A percentile compares a stretch with the other conserved stretches of the same genome.
Evolutionary conservation across 192 early-diverging fungal species (phyloP).

Genomic region (Paraglomus occultum): DNA sequence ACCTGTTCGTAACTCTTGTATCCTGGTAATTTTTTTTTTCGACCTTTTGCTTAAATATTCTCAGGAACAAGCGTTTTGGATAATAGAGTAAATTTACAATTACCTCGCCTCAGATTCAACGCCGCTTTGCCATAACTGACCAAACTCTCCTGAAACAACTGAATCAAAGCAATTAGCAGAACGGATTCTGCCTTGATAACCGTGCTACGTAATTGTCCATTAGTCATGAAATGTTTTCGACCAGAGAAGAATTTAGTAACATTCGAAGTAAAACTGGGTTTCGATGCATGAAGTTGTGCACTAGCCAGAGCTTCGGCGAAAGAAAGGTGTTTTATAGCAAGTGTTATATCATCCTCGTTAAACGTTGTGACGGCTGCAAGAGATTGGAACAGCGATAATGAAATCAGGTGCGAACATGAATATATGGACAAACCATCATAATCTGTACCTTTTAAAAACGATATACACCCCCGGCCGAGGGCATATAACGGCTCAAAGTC

Average conservation of each 20-base stretch:
- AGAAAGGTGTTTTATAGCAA: slow-evolving; percentile 41
- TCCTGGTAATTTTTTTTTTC: slow-evolving; percentile 21
- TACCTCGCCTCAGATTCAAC: slow-evolving; percentile 55
- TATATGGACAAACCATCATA: not conserved
- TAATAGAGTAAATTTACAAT: not conserved
- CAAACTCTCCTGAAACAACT: slow-evolving; percentile 47
- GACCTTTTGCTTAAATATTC: not conserved
- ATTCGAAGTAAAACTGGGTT: slow-evolving; percentile 36
- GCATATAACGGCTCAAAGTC: slow-evolving; percentile 52
- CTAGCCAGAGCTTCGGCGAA: slow-evolving; percentile 44
- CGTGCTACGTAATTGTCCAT: slow-evolving; percentile 50
- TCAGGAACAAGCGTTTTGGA: too few relatives aligned
- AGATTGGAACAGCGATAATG: not conserved
- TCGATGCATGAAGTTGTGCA: slow-evolving; percentile 50
- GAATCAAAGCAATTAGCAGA: slow-evolving; percentile 48
- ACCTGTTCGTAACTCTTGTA: slow-evolving; percentile 53
- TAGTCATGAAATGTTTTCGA: slow-evolving; percentile 42
- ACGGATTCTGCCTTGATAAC: slow-evolving; percentile 52
- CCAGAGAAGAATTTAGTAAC: slow-evolving; percentile 2
- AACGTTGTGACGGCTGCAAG: slow-evolving; percentile 43
- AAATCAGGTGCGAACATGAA: not conserved
- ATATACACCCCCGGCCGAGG: slow-evolving; percentile 49
- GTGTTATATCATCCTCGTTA: slow-evolving; percentile 42
- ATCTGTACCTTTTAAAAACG: slow-evolving; percentile 56
- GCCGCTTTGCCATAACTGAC: slow-evolving; percentile 53